Conservation (phyloP, 75 land plant species). For the Pseudotsuga menziesii region DNA sequence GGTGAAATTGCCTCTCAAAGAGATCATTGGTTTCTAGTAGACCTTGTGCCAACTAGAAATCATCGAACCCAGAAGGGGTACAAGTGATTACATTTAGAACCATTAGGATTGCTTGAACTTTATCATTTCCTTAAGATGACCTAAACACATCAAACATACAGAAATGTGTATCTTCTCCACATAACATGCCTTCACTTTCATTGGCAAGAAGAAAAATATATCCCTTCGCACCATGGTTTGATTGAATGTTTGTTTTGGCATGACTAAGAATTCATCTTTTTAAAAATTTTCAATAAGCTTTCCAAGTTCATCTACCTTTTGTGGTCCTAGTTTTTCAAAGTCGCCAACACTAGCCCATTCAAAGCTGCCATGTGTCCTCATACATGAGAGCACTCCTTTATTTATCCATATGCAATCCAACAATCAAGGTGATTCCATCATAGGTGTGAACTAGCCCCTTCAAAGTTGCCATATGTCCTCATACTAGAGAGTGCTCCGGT, state of each 20-base stretch:
- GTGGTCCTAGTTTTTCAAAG: slow-evolving; percentile 46
- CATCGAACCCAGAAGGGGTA: too few relatives aligned
- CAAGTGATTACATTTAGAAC: slow-evolving; percentile 33
- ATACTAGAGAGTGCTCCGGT: too few relatives aligned
- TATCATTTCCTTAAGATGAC: slow-evolving; percentile 53
- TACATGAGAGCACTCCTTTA: too few relatives aligned
- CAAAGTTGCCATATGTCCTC: too few relatives aligned
- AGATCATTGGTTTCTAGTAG: too few relatives aligned
- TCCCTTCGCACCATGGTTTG: slow-evolving; percentile 16
- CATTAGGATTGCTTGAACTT: slow-evolving; percentile 41
- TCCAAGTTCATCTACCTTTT: slow-evolving; percentile 47
- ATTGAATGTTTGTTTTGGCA: slow-evolving; percentile 13
- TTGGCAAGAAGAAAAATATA: slow-evolving; percentile 38
- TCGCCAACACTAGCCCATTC: too few relatives aligned
- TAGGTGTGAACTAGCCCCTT: too few relatives aligned
- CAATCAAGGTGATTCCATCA: too few relatives aligned
- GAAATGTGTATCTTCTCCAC: slow-evolving; percentile 57
- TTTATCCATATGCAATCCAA: too few relatives aligned
- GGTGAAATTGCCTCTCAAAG: too few relatives aligned
- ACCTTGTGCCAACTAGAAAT: too few relatives aligned
- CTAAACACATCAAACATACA: slow-evolving; percentile 71
- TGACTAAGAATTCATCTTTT: slow-evolving; percentile 51
- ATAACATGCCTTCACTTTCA: slow-evolving; percentile 43
- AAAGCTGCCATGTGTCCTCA: too few relatives aligned
- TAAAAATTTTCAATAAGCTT: slow-evolving; percentile 57